Evolutionary conservation across 140 eudicot genomes (phyloP).

Genomic region (Anethum foeniculum): DNA sequence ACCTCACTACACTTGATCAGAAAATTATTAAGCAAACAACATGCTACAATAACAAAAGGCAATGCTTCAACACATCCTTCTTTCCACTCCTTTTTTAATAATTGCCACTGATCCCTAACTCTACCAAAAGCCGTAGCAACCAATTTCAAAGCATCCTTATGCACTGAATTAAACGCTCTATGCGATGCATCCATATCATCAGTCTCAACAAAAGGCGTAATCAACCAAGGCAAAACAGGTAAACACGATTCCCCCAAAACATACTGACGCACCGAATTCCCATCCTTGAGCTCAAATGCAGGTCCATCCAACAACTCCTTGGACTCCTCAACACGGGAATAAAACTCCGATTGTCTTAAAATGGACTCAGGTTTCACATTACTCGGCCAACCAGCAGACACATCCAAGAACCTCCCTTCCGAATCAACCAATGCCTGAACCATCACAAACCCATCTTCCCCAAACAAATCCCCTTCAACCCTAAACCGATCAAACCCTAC

Average conservation of each 20-base stretch:
- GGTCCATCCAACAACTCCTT: slow-evolving; percentile 38
- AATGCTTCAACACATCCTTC: slow-evolving; percentile 39
- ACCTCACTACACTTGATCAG: slow-evolving; percentile 43
- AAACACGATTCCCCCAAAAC: slow-evolving; percentile 42
- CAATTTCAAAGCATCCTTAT: slow-evolving; percentile 31
- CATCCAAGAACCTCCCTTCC: slow-evolving; percentile 47
- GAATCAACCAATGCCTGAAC: slow-evolving; percentile 50
- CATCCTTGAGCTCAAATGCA: slow-evolving; percentile 25
- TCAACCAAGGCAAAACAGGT: slow-evolving; percentile 41
- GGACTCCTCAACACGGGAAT: slow-evolving; percentile 31
- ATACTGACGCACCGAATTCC: slow-evolving; percentile 36
- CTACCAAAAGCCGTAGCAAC: slow-evolving; percentile 30
- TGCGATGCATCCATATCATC: slow-evolving; percentile 19
- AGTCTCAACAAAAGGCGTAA: slow-evolving; percentile 30
- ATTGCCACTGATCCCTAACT: slow-evolving; percentile 36
- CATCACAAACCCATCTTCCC: slow-evolving; percentile 32
- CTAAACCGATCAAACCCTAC: slow-evolving; percentile 32
- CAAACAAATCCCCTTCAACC: slow-evolving; percentile 25
- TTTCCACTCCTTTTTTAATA: slow-evolving; percentile 35
- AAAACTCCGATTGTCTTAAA: slow-evolving; percentile 29
- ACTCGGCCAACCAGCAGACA: slow-evolving; percentile 60
- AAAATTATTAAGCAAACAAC: slow-evolving; percentile 47
- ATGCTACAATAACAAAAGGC: slow-evolving; percentile 36
- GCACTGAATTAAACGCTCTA: slow-evolving; percentile 37
- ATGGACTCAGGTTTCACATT: slow-evolving; percentile 17